Evolutionary conservation across 1,284 basidiomycete genomes (phyloP), one percentile per base, ranked within the genome.

Genomic region (Hypsizygus ulmarius): DNA sequence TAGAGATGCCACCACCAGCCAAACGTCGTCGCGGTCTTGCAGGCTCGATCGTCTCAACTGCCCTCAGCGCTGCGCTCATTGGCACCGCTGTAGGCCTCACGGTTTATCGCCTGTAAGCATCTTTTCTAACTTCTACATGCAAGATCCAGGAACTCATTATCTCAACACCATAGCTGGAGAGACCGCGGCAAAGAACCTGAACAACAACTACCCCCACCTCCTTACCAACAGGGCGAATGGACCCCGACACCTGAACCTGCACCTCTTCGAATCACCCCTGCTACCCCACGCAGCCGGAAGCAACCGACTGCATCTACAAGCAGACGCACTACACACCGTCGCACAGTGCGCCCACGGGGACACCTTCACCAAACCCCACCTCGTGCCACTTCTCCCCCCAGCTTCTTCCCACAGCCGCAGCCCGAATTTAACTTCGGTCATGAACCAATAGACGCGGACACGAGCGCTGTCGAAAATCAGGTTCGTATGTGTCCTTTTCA

Each of bases 71-170:
- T 55, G 88, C 85, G 43, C 77, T 90, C 51, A 86, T 90, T 52
- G 87, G 87, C 51, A 84, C 86, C 29, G 88, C 88, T 12, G 87
- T 90, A 42, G 87, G 88, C 51, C 73, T 90, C 54, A 89, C 87
- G 41, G 85, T 89, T 38, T 90, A 89, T 69, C 79, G 87, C 65
- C 70, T 90, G 88, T 90, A 64, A 70, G 85, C 75, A 21, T 6
- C 5, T 16, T 10, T 18, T 41, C n/a, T n/a, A n/a, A 19, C 19
- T 11, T 39, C 11, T 16, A 29, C 34, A 40, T 29, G 43, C 25
- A n/a, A 47, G 38, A 34, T 19, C 10, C 34, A 15, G 9, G 32
- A 25, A 40, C 32, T 52, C 16, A 40, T 29, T 49, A 39, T 32
- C 32, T 18, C 11, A 9, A 9, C 43, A n/a, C 48, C 3, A n/a